Conservation (phyloP, 2,329 filamentous ascomycete genomes). For the Xylariales sp. region DNA sequence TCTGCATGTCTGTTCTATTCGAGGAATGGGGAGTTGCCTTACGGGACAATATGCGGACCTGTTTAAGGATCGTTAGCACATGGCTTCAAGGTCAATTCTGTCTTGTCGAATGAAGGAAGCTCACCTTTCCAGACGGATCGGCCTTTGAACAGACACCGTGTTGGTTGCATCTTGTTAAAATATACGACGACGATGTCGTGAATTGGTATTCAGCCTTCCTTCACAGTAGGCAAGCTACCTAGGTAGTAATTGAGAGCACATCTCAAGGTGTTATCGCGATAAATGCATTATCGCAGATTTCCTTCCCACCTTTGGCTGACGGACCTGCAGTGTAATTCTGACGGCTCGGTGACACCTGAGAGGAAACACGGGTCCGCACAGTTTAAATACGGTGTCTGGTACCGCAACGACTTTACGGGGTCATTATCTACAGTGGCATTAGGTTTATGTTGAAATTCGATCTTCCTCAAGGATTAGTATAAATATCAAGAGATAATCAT, state of each 20-base stretch:
- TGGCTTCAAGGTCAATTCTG: not conserved
- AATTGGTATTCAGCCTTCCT: constrained; percentile 7
- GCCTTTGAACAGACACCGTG: constrained; percentile 52
- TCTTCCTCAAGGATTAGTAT: too few species aligned
- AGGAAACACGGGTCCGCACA: too few species aligned
- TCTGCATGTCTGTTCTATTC: not conserved
- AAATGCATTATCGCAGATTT: constrained; percentile 23
- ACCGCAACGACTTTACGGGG: too few species aligned
- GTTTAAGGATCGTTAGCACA: constrained; percentile 23
- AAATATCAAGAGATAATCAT: too few species aligned
- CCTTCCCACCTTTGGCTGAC: not conserved
- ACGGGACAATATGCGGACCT: constrained; percentile 80
- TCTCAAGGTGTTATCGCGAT: constrained; percentile 24
- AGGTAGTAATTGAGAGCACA: constrained; percentile 5
- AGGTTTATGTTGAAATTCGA: too few species aligned
- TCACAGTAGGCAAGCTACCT: not conserved
- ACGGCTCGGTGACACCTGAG: constrained; percentile 10
- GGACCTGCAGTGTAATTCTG: not conserved
- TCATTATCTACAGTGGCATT: too few species aligned
- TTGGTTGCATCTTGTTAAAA: constrained; percentile 52
- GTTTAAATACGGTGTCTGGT: too few species aligned
- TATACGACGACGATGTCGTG: constrained; percentile 25
- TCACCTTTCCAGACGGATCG: constrained; percentile 53
- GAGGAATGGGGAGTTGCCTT: constrained; percentile 52
- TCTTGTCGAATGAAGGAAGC: not conserved